Conservation (phyloP, 1,139 yeast species). For the Pichia sp. region DNA sequence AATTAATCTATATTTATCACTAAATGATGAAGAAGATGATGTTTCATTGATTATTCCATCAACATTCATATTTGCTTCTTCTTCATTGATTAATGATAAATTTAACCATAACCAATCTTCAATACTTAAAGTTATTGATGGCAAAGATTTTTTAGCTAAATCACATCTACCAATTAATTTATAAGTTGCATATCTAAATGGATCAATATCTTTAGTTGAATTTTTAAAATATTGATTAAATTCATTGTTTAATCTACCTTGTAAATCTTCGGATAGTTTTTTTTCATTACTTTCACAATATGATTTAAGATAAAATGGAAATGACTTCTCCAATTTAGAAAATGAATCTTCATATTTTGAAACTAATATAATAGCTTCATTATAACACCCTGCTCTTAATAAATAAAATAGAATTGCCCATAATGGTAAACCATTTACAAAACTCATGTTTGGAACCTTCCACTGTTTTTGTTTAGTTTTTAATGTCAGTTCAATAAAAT, state of each 20-base stretch:
- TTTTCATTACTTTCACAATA: constrained; percentile 56
- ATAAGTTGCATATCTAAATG: constrained; percentile 84
- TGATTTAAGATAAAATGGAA: constrained; percentile 72
- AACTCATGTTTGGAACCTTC: constrained; percentile 45
- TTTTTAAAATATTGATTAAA: constrained; percentile 80
- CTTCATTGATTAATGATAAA: constrained; percentile 65
- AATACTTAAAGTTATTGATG: constrained; percentile 68
- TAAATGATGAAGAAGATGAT: constrained; percentile 32
- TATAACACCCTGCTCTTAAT: constrained; percentile 72
- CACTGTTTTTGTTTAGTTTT: constrained; percentile 35
- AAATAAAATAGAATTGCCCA: constrained; percentile 89
- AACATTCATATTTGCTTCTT: constrained; percentile 45
- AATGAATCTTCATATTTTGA: constrained; percentile 52
- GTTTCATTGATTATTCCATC: constrained; percentile 16
- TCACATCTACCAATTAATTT: constrained; percentile 92
- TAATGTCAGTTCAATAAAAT: constrained; percentile 24
- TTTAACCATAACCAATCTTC: constrained; percentile 99
- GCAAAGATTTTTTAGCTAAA: constrained; percentile 65
- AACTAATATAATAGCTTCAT: constrained; percentile 65
- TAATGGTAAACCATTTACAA: constrained; percentile 77
- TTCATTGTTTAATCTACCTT: constrained; percentile 68
- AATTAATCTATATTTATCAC: constrained; percentile 63
- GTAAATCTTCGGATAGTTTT: constrained; percentile 58
- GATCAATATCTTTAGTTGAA: constrained; percentile 59
- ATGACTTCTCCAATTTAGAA: constrained; percentile 77